Evolutionary conservation across 1,284 basidiomycete species (phyloP).

Genomic region (Cronartium ribicola): DNA sequence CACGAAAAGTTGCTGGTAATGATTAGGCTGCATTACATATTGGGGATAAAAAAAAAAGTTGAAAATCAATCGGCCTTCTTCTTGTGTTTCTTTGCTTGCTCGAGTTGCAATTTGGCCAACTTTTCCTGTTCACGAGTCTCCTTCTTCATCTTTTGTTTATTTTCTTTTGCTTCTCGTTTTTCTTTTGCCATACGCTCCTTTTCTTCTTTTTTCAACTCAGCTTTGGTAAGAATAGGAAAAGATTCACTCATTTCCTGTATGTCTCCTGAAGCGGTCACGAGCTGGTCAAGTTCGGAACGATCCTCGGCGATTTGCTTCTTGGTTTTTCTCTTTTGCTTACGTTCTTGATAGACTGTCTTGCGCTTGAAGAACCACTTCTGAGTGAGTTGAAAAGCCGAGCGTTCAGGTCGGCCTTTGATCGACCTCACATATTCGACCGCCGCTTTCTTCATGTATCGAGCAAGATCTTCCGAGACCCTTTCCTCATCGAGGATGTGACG

Average conservation of each 20-base stretch:
- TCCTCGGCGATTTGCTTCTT: conserved; percentile 22
- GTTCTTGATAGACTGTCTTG: conserved; percentile 9
- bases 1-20: no score
- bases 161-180: neutral
- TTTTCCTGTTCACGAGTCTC: neutral
- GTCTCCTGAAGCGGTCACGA: neutral
- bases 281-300: neutral
- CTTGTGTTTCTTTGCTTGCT: neutral
- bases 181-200: neutral
- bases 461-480: conserved; percentile 36
- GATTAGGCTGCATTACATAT: no score
- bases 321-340: conserved; percentile 26
- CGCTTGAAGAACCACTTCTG: conserved; percentile 21
- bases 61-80: neutral
- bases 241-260: neutral
- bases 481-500: conserved; percentile 39
- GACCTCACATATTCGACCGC: conserved; percentile 27
- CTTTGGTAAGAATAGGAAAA: neutral
- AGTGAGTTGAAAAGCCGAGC: neutral
- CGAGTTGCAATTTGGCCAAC: neutral
- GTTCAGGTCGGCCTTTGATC: conserved; percentile 21
- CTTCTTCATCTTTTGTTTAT: neutral
- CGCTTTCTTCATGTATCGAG: conserved; percentile 38
- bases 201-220: neutral
- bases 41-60: no score